Percentiles rank a stretch among this genome's conserved stretches.
phyloP scores from a whole-genome alignment of 2,329 filamentous ascomycete genomes.

The Fulvia fulva region DNA sequence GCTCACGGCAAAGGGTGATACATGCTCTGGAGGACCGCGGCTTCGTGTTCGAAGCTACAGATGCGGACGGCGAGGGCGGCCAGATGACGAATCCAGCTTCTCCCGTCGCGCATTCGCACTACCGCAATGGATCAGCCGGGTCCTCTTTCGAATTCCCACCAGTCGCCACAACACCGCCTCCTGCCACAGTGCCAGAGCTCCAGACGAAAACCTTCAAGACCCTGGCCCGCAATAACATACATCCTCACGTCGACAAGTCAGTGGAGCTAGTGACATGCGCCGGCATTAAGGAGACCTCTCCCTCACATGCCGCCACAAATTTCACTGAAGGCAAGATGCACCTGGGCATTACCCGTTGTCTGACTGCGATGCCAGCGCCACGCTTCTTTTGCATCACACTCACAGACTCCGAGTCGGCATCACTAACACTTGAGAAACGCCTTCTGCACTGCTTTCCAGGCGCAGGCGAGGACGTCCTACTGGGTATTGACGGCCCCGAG shows the following conservation, averaged over 20 bases:
- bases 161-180: constrained; percentile 64
- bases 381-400: constrained; percentile 71
- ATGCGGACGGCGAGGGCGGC: constrained; percentile 45
- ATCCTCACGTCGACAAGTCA: constrained; percentile 64
- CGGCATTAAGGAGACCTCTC: constrained; percentile 50
- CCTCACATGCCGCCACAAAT: constrained; percentile 26
- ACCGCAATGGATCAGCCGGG: constrained; percentile 43
- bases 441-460: constrained; percentile 55
- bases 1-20: constrained; percentile 69
- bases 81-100: constrained; percentile 45
- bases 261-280: constrained; percentile 80
- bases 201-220: constrained; percentile 77
- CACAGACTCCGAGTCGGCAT: constrained; percentile 69
- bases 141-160: constrained; percentile 40
- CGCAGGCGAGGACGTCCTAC: constrained; percentile 57
- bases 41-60: constrained; percentile 73
- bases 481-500: constrained; percentile 70
- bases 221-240: constrained; percentile 72
- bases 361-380: constrained; percentile 50
- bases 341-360: constrained; percentile 46
- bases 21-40: constrained; percentile 72
- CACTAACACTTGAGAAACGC: constrained; percentile 66
- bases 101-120: constrained; percentile 55
- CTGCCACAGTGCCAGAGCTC: constrained; percentile 72
- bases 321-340: constrained; percentile 42